Conservation (phyloP, 352 stramenopile genomes). For the Globisporangium spinosum region DNA sequence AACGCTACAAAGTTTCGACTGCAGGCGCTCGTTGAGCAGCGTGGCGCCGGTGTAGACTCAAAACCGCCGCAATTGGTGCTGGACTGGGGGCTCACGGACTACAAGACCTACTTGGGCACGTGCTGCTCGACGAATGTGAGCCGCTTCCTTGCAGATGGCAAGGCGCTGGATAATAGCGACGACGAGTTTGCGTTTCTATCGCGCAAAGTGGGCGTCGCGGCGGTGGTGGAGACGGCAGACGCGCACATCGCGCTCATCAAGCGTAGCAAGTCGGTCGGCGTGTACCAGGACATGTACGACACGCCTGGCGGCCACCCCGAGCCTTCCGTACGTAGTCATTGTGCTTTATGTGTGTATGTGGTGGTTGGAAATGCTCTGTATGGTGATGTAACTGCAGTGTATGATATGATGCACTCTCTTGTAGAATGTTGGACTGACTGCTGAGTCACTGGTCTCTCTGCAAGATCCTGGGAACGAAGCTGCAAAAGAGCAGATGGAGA, state of each 20-base stretch:
- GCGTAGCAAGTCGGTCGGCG: conserved; percentile 55
- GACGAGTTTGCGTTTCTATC: conserved; percentile 62
- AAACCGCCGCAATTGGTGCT: conserved; percentile 17
- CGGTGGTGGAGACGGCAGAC: conserved; percentile 61
- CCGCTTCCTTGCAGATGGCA: conserved; percentile 35
- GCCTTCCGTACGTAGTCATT: conserved; percentile 30
- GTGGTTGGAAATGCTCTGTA: background rate
- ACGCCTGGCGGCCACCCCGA: conserved; percentile 80
- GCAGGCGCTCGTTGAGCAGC: conserved; percentile 1
- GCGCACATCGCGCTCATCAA: conserved; percentile 61
- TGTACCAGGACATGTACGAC: conserved; percentile 74
- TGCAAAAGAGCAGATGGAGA: conserved; percentile 23
- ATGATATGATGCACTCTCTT: background rate
- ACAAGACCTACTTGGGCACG: conserved; percentile 72
- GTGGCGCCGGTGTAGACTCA: conserved; percentile 2
- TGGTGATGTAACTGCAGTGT: background rate
- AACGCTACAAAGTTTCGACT: conserved; percentile 76
- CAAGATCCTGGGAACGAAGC: conserved; percentile 14
- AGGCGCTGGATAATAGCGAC: background rate
- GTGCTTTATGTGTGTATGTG: background rate
- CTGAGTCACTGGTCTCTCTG: conserved; percentile 25
- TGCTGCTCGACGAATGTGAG: conserved; percentile 50
- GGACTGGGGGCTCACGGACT: conserved; percentile 59
- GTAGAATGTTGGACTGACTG: conserved; percentile 33
- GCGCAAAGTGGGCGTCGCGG: conserved; percentile 76